A percentile compares a stretch with the other conserved stretches of the same genome.
phyloP scores from a whole-genome alignment of 228 moss, liverwort and hornwort genomes.

The Sphagnum fallax region DNA sequence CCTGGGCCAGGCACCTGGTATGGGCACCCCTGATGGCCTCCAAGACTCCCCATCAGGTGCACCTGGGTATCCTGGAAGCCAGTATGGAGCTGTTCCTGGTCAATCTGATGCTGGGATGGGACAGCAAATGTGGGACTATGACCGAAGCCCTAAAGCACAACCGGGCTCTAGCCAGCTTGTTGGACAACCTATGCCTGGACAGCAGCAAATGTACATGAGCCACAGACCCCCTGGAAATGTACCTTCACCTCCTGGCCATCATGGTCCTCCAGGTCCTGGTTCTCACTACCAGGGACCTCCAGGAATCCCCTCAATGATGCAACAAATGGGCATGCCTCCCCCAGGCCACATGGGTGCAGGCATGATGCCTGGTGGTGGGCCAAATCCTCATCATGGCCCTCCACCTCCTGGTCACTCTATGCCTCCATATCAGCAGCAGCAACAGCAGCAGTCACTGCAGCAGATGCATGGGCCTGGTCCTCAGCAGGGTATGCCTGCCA shows the following conservation, averaged over 20 bases:
- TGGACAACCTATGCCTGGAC: conserved; percentile 60
- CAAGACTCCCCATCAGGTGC: conserved; percentile 51
- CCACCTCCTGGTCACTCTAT: conserved; percentile 78
- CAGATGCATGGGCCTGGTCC: conserved; percentile 89
- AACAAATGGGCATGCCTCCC: conserved; percentile 34
- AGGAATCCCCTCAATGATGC: conserved; percentile 46
- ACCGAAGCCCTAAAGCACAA: conserved; percentile 37
- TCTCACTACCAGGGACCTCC: conserved; percentile 41
- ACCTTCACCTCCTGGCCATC: conserved; percentile 69
- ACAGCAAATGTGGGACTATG: conserved; percentile 88
- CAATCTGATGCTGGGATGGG: conserved; percentile 63
- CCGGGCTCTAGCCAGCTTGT: conserved; percentile 35
- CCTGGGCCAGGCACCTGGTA: conserved; percentile 61
- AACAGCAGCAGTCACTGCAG: conserved; percentile 26
- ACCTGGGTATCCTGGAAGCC: conserved; percentile 56
- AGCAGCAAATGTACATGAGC: conserved; percentile 74
- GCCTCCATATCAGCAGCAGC: conserved; percentile 34
- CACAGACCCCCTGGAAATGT: conserved; percentile 67
- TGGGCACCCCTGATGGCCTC: conserved; percentile 54
- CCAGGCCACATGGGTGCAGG: conserved; percentile 71
- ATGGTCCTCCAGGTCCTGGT: conserved; percentile 53
- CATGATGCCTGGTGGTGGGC: conserved; percentile 62
- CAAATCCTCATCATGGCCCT: conserved; percentile 69
- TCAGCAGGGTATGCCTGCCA: conserved; percentile 87
- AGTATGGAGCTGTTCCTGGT: conserved; percentile 66